Conservation (phyloP, 352 stramenopile species). For the Pythium sukuiense region DNA sequence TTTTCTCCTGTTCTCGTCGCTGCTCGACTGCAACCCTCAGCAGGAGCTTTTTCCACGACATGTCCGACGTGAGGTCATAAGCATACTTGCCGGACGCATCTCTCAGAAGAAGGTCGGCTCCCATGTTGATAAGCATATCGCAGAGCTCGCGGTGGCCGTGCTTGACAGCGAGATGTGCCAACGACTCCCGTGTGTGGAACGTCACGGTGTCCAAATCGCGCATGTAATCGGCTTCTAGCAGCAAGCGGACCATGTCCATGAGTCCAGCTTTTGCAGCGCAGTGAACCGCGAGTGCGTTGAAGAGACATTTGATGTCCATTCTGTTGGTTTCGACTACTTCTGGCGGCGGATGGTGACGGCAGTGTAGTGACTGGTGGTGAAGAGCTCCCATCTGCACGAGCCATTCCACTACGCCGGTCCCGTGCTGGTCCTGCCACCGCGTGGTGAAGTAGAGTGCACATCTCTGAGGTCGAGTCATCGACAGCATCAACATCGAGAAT, state of each 20-base stretch:
- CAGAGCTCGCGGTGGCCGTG: conserved; percentile 11
- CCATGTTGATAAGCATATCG: not conserved
- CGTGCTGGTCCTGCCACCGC: not conserved
- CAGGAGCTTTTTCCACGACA: conserved; percentile 7
- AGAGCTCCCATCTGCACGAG: conserved; percentile 34
- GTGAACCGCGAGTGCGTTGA: conserved; percentile 12
- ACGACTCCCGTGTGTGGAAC: conserved; percentile 15
- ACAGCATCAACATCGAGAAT: not conserved
- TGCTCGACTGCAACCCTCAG: not conserved
- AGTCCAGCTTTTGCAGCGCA: conserved; percentile 6
- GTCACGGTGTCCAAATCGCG: conserved; percentile 20
- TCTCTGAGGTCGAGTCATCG: not conserved
- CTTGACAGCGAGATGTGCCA: conserved; percentile 17
- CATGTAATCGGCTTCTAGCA: conserved; percentile 16
- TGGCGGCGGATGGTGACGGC: not conserved
- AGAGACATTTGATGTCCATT: not conserved
- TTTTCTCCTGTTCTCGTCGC: not conserved
- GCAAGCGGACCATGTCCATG: conserved; percentile 6
- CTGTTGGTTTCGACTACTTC: not conserved
- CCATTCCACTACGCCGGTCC: conserved; percentile 27
- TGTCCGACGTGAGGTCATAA: conserved; percentile 1
- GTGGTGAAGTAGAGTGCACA: not conserved
- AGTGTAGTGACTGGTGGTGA: conserved; percentile 12
- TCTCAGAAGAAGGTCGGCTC: not conserved
- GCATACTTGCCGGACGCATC: not conserved